Base-by-base conservation (phyloP, 768 basidiomycete species). In the Gymnopilus junonius region DNA sequence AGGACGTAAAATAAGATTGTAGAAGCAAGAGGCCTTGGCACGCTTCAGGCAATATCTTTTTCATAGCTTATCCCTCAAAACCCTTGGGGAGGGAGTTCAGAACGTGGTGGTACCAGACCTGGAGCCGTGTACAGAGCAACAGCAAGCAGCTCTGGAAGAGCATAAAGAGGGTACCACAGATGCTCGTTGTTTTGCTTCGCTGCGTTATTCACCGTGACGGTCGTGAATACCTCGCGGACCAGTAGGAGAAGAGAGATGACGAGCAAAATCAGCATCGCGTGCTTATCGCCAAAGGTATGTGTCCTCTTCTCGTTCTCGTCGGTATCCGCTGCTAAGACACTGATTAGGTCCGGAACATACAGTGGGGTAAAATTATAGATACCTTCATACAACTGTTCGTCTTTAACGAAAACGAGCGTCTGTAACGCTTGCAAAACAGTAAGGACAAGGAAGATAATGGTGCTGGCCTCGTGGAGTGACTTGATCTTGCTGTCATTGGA, bases 111-210 rank as follows among this genome's bases (percentile, higher is more conserved):
- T 1, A 80, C 72, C 5, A 82, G 61, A 0, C 75, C 78, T 0
- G 80, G 78, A 4, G 67, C 67, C 7, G 73, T 63, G 51, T 76
- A 80, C 25, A 78, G 65, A 0, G 70, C 14, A 2, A 82, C 77
- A 1, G 76, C 76, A 15, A 82, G 60, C 23, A 80, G 55, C 64
- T 82, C 82, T 0, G 81, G 75, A 5, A 79, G 55, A 1, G 77
- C 79, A 7, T 77, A 65, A 1, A 83, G 64, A 1, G 81, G 80
- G 59, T 82, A 82, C 80, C 81, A 82, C 7, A 74, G 65, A 23
- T 65, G 69, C 55, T 83, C 82, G n/a, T 75, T 67, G 21, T 71
- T 68, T 57, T 74, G 69, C 40, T 67, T 74, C 1, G 39, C 20
- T 5, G 61, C 31, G 32, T 79, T 65, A 20, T 58, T 65, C 1